Base-by-base conservation (phyloP, 345 rosid genomes). In the Dimocarpus longan region DNA sequence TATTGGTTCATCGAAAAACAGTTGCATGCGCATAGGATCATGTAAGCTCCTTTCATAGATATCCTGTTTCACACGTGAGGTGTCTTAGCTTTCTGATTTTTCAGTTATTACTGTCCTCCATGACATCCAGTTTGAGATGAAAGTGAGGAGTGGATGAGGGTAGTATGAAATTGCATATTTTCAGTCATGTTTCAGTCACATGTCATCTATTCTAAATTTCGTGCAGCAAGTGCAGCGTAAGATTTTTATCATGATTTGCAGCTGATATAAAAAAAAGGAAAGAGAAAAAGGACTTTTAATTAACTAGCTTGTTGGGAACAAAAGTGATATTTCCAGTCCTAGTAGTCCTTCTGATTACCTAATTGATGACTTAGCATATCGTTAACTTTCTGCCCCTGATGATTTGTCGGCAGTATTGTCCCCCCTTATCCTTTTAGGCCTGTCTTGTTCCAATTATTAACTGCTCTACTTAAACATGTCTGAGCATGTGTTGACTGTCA, bases 311-410 rank as follows among this genome's bases (percentile, higher is more conserved):
- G 1, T 52, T 2, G 63, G 43, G 39, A 26, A 28, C 7, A 24
- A 71, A 52, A 26, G 15, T 42, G 16, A 32, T 71, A 24, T 70
- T 70, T 19, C 57, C n/a, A 26, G 37, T 46, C 40, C 54, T 5
- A 12, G 40, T 70, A 70, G 16, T 70, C 42, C 15, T 70, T 48
- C 60, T 26, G 42, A 15, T 71, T 44, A 28, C 46, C 39, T 32
- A 18, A 28, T 52, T 71, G 74, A 15, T 71, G 62, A 71, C 74
- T 71, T 71, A 5, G 24, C 32, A 52, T 59, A 8, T 24, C 48
- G 26, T 54, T 15, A 54, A 21, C 46, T 56, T 71, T n/a, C 7
- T 54, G 24, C 48, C 18, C 0, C 7, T 71, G 46, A 71, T 26
- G 21, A 70, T 40, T 21, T 68, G 2, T 52, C 10, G 19, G 26